These are phyloP conservation scores for Neohortaea acidophila DNA, from an alignment of 495 filamentous ascomycete genomes.

Conservation along the genomic window DNA sequence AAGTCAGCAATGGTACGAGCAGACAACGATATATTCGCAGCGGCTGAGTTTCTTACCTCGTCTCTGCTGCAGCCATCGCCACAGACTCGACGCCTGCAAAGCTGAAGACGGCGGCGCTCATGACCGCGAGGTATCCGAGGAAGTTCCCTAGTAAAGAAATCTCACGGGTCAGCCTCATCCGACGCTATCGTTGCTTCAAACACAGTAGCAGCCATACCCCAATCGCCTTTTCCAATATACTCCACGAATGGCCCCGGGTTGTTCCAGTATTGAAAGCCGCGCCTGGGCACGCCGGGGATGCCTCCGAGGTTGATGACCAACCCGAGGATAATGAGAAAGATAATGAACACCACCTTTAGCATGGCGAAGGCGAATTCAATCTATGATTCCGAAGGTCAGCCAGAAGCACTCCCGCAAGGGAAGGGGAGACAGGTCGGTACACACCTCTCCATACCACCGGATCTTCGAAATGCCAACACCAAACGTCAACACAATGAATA, in stretches of 20 bases:
- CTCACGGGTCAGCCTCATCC: too few relatives aligned
- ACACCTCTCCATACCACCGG: conserved; percentile 31
- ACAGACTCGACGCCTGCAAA: not conserved
- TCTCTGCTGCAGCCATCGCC: not conserved
- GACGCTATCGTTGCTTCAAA: too few relatives aligned
- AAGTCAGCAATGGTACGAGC: too few relatives aligned
- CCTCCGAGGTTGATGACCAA: conserved; percentile 52
- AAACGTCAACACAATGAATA: conserved; percentile 30
- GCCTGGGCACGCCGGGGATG: conserved; percentile 40
- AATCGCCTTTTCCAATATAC: not conserved
- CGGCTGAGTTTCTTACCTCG: too few relatives aligned
- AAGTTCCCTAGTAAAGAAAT: too few relatives aligned
- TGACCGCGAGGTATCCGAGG: conserved; percentile 1
- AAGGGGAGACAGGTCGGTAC: conserved; percentile 30
- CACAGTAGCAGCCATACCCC: too few relatives aligned
- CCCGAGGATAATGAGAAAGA: conserved; percentile 28
- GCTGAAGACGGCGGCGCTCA: not conserved
- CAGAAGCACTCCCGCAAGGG: conserved; percentile 26
- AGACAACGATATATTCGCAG: too few relatives aligned
- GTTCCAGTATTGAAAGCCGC: conserved; percentile 56
- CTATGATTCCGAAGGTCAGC: too few relatives aligned
- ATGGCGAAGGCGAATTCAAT: not conserved
- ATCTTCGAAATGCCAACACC: conserved; percentile 29
- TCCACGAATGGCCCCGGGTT: conserved; percentile 40
- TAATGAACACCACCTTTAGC: conserved; percentile 19